Base-by-base conservation (phyloP, 805 yeast species). In the Cephaloascus albidus region DNA sequence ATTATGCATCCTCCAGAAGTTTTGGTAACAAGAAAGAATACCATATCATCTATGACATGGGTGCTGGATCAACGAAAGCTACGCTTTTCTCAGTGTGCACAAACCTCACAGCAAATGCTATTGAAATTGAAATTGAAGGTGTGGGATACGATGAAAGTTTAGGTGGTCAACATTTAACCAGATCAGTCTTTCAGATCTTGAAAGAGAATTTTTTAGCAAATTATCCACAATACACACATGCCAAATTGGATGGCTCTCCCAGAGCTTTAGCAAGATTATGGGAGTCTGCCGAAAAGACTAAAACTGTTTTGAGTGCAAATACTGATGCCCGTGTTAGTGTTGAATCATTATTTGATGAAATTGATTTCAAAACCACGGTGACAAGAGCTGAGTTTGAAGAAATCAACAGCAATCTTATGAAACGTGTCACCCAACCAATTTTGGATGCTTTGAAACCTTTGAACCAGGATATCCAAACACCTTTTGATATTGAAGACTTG, bases 1-100 rank as follows among this genome's bases (percentile, higher is more conserved):
- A 87, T 52, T 89, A 77, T 55, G 85, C 86, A 2, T 68, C 84
- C 26, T 70, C 73, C 35, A 72, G 72, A 43, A 58, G 60, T 28
- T 53, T 57, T 4, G 50, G 52, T 10, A 57, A 56, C 3, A 70
- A 67, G 3, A 72, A 68, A 40, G 76, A 76, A 48, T 71, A 77
- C 51, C 85, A 85, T 53, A 54, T 87, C 37, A 72, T 93, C 28
- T 87, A 81, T 54, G 98, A 93, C 57, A 75, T 85, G 74, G 98
- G 98, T 36, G 90, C 96, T 4, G 95, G 95, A 1, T 81, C 95
- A 1, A 84, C 95, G 0, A 76, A 81, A 40, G 95, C 95, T 2
- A 84, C 97, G 0, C 62, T 93, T n/a, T 75, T 88, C 38, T 77
- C 89, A 1, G 68, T 81, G 45, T 57, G 60, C 15, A 74, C 74